Evolutionary conservation across 441 rosid genomes (phyloP).

Genomic region (Pelargonium citronellum): DNA sequence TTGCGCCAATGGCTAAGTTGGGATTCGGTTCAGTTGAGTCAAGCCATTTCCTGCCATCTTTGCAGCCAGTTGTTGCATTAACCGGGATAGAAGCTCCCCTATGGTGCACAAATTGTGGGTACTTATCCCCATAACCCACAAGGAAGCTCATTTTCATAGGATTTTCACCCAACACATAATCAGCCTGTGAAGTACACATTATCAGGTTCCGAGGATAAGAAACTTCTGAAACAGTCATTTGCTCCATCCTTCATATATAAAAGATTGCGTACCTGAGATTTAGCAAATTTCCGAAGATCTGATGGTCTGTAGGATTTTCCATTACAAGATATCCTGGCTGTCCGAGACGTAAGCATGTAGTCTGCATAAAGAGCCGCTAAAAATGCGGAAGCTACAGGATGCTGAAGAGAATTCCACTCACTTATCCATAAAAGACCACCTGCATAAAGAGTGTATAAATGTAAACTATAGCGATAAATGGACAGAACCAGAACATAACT

Average conservation of each 20-base stretch:
- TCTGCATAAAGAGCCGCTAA: conserved; percentile 82
- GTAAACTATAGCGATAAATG: no score
- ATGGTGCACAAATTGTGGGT: conserved; percentile 77
- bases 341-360: conserved; percentile 80
- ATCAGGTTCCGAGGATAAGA: no score
- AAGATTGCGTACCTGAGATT: conserved; percentile 59
- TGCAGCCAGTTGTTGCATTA: conserved; percentile 63
- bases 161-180: conserved; percentile 80
- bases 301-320: conserved; percentile 65
- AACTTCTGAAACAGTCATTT: not conserved
- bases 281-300: conserved; percentile 78
- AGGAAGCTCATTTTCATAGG: conserved; percentile 74
- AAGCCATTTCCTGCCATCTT: conserved; percentile 71
- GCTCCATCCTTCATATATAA: not conserved
- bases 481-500: no score
- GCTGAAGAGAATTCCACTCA: conserved; percentile 82
- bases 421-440: conserved; percentile 92
- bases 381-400: conserved; percentile 90
- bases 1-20: conserved; percentile 70
- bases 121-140: conserved; percentile 87
- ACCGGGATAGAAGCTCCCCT: conserved; percentile 94
- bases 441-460: conserved; percentile 18
- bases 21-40: conserved; percentile 65
- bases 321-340: conserved; percentile 52
- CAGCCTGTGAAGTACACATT: conserved; percentile 44